Evolutionary conservation across 345 rosid genomes (phyloP), one percentile per base, ranked within the genome.

Genomic region (Hevea brasiliensis): DNA sequence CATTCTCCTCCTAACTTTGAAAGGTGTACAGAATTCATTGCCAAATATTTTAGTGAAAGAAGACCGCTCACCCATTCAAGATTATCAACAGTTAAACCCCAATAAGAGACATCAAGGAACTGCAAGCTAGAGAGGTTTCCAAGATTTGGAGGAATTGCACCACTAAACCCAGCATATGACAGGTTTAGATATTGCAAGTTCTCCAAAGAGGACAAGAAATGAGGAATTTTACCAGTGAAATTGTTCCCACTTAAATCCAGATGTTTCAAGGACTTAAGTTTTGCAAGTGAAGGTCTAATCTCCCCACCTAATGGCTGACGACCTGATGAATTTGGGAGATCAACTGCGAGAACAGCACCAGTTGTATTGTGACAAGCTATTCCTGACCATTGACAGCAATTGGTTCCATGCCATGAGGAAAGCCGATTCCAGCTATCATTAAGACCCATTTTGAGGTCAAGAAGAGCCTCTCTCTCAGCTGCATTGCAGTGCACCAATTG

Each of bases 51-150:
- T 7, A 84, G 57, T 53, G 83, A 79, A 65, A 51, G 72, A 76
- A 84, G 84, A 60, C 75, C 74, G 27, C 37, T 37, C 0, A 84
- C 3, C 87, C 89, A 82, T 20, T 80, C 74, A 7, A 86, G 73
- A 74, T 23, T 67, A 32, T 40, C 37, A 42, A 42, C 79, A 23
- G 63, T 58, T 57, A 82, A 65, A 23, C n/a, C n/a, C 20, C 29
- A 1, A 26, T 14, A 66, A 54, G 84, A 82, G 35, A 82, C 50
- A 61, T 82, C 84, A 73, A 86, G 84, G 76, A 54, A 65, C 40
- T 72, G 76, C 67, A 84, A 69, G 29, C 37, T 76, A 37, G 84
- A 80, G 7, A 79, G 76, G 47, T 86, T 81, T 29, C 82, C 85
- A 1, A 84, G 65, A 68, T 53, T 72, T 29, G 85, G 82, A n/a